Percentiles rank a stretch among this genome's conserved stretches.
Conservation (phyloP, 2,329 filamentous ascomycete species). For the Hypomyces rosellus region DNA sequence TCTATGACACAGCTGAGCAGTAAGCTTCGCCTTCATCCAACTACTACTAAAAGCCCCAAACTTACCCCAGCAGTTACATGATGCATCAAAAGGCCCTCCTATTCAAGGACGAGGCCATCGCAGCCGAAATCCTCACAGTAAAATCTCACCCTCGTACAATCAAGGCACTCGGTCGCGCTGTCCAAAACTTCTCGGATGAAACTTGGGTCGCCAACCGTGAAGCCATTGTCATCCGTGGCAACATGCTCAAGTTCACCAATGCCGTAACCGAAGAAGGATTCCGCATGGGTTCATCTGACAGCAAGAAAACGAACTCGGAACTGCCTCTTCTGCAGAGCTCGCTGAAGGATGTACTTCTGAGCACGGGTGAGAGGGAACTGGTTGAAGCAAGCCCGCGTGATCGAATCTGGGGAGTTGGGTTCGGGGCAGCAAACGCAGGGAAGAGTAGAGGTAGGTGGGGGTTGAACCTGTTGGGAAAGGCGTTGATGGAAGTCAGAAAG, state of each 20-base stretch:
- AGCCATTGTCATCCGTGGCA: slow-evolving; percentile 52
- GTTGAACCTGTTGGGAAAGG: slow-evolving; percentile 57
- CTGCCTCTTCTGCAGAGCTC: slow-evolving; percentile 26
- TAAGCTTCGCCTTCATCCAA: slow-evolving; percentile 19
- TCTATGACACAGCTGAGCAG: slow-evolving; percentile 48
- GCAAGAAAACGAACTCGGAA: slow-evolving; percentile 9
- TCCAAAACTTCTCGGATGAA: slow-evolving; percentile 44
- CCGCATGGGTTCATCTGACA: slow-evolving; percentile 16
- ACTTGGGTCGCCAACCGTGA: slow-evolving; percentile 47
- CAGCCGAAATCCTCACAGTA: slow-evolving; percentile 42
- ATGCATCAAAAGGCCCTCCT: slow-evolving; percentile 48
- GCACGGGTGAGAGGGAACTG: slow-evolving; percentile 53
- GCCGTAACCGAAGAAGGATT: slow-evolving; percentile 27
- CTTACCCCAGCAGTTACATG: slow-evolving; percentile 37
- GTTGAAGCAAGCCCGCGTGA: slow-evolving; percentile 58
- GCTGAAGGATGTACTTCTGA: slow-evolving; percentile 44
- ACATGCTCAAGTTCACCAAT: slow-evolving; percentile 51
- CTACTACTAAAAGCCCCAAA: neutral
- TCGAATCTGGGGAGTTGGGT: slow-evolving; percentile 62
- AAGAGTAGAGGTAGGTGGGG: slow-evolving; percentile 49
- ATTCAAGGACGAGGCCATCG: slow-evolving; percentile 39
- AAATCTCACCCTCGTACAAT: slow-evolving; percentile 37
- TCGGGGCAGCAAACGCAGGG: slow-evolving; percentile 43
- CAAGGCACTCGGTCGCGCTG: slow-evolving; percentile 49
- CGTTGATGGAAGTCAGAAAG: slow-evolving; percentile 52